Base-by-base conservation (phyloP, 108 stramenopile genomes). In the Craspedostauros australis region DNA sequence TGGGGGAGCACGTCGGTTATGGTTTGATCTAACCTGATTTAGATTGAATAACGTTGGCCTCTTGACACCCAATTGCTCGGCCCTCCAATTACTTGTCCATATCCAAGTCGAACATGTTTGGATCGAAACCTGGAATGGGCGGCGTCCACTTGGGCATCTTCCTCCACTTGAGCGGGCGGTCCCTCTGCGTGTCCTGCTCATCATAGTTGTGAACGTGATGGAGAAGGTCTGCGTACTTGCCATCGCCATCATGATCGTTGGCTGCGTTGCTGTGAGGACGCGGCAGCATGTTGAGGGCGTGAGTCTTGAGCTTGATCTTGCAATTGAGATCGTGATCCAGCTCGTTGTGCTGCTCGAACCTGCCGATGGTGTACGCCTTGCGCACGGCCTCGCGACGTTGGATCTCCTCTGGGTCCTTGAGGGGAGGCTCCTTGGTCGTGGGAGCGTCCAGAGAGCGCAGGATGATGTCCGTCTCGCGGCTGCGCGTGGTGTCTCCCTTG, bases 241-340 rank as follows among this genome's bases (percentile, higher is more conserved):
- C n/a, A n/a, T n/a, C n/a, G n/a, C n/a, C n/a, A n/a, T n/a, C n/a
- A 47, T 60, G 64, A 40, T 58, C 62, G 22, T 20, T 64, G 33
- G 0, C 56, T 64, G 46, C 65, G 41, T n/a, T n/a, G n/a, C n/a
- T n/a, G n/a, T n/a, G n/a, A n/a, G n/a, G n/a, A n/a, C n/a, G n/a
- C 12, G 91, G 91, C 33, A 92, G 44, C 84, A 92, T 86, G 25
- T 65, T 49, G 19, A 88, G 52, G 28, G 91, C 86, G 50, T 84
- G 73, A 15, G 49, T 39, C 60, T 92, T 92, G 75, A 92, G 60
- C 11, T 62, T 65, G 30, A 92, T 46, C 46, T 86, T 88, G 46
- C 82, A 83, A 7, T 79, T 63, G 42, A 92, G 44, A 67, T 88
- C 86, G 46, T 92, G 91, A 44, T 88, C 50, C 14, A 58, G 37